phyloP scores from a whole-genome alignment of 371 early-diverging fungal species.

The Lichtheimia hyalospora region DNA sequence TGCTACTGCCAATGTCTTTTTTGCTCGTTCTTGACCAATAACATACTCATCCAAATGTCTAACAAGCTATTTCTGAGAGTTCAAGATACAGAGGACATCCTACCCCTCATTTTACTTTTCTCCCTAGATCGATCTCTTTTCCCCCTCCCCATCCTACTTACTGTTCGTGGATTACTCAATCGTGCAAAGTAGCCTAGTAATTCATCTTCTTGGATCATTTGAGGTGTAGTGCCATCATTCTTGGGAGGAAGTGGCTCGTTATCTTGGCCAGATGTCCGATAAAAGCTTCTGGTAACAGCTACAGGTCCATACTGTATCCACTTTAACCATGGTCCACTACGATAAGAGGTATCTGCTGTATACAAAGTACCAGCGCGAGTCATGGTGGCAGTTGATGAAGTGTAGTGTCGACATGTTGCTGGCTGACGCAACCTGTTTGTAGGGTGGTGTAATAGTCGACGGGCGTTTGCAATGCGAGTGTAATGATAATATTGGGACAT shows the following conservation, averaged over 20 bases:
- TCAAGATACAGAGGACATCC: background rate
- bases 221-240: background rate
- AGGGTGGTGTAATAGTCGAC: too few species aligned
- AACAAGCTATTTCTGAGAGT: constrained; percentile 52
- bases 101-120: too few species aligned
- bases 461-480: too few species aligned
- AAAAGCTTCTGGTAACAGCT: background rate
- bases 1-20: constrained; percentile 75
- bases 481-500: too few species aligned
- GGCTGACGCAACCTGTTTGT: too few species aligned
- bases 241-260: background rate
- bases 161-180: constrained; percentile 18
- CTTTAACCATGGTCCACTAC: too few species aligned
- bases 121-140: background rate
- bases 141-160: background rate
- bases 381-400: too few species aligned
- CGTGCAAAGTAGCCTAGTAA: constrained; percentile 5
- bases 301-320: too few species aligned
- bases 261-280: constrained; percentile 4
- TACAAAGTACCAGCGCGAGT: too few species aligned
- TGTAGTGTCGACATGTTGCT: too few species aligned
- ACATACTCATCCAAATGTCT: constrained; percentile 75
- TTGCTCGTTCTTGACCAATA: constrained; percentile 80
- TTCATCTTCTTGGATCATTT: constrained; percentile 1
- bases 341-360: too few species aligned